Conservation (phyloP, 768 basidiomycete genomes). For the Collybia mongolica region DNA sequence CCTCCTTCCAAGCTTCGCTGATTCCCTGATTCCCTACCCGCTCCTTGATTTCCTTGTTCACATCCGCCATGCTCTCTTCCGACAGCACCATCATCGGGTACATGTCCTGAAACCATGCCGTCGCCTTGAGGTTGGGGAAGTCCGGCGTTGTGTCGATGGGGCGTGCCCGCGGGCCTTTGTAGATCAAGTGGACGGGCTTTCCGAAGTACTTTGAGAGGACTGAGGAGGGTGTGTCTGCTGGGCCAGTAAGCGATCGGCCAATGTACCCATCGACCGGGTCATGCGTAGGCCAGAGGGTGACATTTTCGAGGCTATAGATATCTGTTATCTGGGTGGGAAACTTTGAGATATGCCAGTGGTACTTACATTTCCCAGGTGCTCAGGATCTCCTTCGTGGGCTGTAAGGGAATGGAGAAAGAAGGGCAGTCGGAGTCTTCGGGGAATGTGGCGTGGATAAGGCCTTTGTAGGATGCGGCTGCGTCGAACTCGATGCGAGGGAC, state of each 20-base stretch:
- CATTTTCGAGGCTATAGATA: slow-evolving; percentile 44
- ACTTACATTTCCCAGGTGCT: slow-evolving; percentile 51
- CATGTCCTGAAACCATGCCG: slow-evolving; percentile 64
- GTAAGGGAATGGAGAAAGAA: slow-evolving; percentile 54
- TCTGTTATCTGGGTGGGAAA: slow-evolving; percentile 13
- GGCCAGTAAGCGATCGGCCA: slow-evolving; percentile 39
- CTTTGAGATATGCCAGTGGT: not conserved
- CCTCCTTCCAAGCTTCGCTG: slow-evolving; percentile 50
- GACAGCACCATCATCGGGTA: slow-evolving; percentile 70
- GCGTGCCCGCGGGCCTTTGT: slow-evolving; percentile 53
- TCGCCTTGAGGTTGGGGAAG: slow-evolving; percentile 57
- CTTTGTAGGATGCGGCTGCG: slow-evolving; percentile 30
- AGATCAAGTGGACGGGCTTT: slow-evolving; percentile 55
- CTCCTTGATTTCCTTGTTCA: slow-evolving; percentile 46
- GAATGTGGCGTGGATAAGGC: slow-evolving; percentile 49
- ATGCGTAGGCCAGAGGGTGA: slow-evolving; percentile 46
- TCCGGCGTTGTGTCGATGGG: slow-evolving; percentile 44
- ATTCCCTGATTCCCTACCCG: slow-evolving; percentile 50
- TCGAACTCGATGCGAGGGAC: slow-evolving; percentile 50
- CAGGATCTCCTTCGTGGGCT: slow-evolving; percentile 46
- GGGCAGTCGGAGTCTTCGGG: slow-evolving; percentile 47
- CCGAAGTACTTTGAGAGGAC: slow-evolving; percentile 61
- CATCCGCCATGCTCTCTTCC: slow-evolving; percentile 57
- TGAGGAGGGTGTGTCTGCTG: slow-evolving; percentile 42
- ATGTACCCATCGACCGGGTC: slow-evolving; percentile 58